Evolutionary conservation across 2,329 filamentous ascomycete species (phyloP), one percentile per base, ranked within the genome.

Genomic region (Verticillium longisporum): DNA sequence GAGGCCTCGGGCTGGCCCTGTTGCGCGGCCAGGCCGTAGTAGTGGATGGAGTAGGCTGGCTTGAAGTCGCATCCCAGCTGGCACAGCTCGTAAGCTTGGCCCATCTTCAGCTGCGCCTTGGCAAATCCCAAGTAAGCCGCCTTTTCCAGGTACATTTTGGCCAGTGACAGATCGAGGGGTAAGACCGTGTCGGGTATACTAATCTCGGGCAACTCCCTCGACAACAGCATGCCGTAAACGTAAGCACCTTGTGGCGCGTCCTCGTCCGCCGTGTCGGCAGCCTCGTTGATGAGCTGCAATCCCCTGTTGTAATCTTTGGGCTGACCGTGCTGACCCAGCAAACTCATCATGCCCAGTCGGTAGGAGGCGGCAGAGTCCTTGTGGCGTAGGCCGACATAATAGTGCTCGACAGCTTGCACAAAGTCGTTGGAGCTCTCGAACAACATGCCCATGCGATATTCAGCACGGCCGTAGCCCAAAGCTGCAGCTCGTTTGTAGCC

Each of bases 401-500:
- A 99, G 74, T 98, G 93, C 69, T 89, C 88, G 70, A 97, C 87
- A 6, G 95, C 95, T 73, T 96, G 97, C 64, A 88, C 83, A 63
- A 92, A 88, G 70, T 99, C 94, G 71, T 96, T 96, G 4, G 92
- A 94, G 73, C 90, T 92, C 76, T 99, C 95, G 72, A 93, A 98
- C 61, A 97, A 89, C 94, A 98, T 99, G 65, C 95, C 95, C 77
- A 99, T 96, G 56, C 95, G 87, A 74, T 99, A 99, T 74, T 98
- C 92, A 21, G 95, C 93, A 68, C 95, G 84, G 26, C 89, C 86
- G 76, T 93, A 96, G 61, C 92, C 92, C 68, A 91, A 88, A 68
- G 93, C 89, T 34, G 92, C 89, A n/a, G 95, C 91, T 68, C 88
- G 83, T 64, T 88, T 87, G 76, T 98, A 99, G 69, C 89, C 90